These are phyloP conservation scores for Epichloe glyceriae DNA, from an alignment of 2,329 filamentous ascomycete species.

Conservation along the genomic window DNA sequence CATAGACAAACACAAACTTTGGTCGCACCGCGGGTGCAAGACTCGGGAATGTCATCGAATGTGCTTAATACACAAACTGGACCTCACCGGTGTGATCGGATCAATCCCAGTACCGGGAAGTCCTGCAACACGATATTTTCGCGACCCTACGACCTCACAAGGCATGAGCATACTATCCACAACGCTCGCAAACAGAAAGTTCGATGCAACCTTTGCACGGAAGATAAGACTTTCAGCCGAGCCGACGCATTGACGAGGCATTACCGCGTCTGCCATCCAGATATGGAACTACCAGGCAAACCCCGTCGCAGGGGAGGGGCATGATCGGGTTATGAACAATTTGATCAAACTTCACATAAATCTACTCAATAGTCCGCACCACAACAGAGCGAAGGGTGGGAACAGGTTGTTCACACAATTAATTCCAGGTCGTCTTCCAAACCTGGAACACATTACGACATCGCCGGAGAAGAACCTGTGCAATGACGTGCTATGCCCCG, in stretches of 20 bases:
- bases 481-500: conserved; percentile 3
- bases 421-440: background rate
- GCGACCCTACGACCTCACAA: conserved; percentile 86
- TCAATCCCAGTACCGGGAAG: conserved; percentile 91
- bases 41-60: conserved; percentile 33
- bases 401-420: too few species aligned
- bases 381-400: too few species aligned
- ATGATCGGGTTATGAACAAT: background rate
- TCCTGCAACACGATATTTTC: conserved; percentile 92
- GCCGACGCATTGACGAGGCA: conserved; percentile 91
- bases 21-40: conserved; percentile 14
- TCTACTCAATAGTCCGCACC: too few species aligned
- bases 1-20: conserved; percentile 60
- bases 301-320: conserved; percentile 22
- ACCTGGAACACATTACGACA: background rate
- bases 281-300: conserved; percentile 67
- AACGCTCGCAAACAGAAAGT: conserved; percentile 92
- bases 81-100: conserved; percentile 82
- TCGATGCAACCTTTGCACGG: conserved; percentile 79
- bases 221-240: conserved; percentile 94
- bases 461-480: background rate
- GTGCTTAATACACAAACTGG: conserved; percentile 77
- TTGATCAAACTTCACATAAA: too few species aligned
- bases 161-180: conserved; percentile 96
- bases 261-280: conserved; percentile 87